A percentile compares a stretch with the other conserved stretches of the same genome.
phyloP scores from a whole-genome alignment of 345 rosid species.

The Gossypium longicalyx region DNA sequence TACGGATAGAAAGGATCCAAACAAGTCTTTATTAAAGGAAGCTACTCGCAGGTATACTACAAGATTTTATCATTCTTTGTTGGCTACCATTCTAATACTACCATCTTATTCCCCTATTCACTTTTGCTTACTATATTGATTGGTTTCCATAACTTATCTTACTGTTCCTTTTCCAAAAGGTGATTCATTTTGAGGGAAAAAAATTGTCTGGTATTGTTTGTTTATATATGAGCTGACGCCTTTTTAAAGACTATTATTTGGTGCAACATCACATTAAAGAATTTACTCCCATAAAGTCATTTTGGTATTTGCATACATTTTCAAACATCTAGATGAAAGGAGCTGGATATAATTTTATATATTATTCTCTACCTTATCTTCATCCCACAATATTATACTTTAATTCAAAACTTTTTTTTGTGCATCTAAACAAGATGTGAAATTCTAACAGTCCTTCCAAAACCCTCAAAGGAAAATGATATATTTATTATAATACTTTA shows the following conservation, averaged over 20 bases:
- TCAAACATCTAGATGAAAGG: not conserved
- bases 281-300: not conserved
- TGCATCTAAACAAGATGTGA: not conserved
- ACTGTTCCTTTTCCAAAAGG: too few species aligned
- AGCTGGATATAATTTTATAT: not conserved
- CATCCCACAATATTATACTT: not conserved
- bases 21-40: conserved; percentile 5
- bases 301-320: not conserved
- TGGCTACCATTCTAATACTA: not conserved
- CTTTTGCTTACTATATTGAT: not conserved
- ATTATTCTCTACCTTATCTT: not conserved
- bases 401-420: not conserved
- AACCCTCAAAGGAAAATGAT: not conserved
- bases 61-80: not conserved
- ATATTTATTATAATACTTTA: not conserved
- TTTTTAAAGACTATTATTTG: not conserved
- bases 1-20: conserved; percentile 2
- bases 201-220: not conserved
- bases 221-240: not conserved
- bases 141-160: too few species aligned
- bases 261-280: not conserved
- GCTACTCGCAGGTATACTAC: not conserved
- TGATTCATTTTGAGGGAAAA: too few species aligned
- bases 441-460: not conserved
- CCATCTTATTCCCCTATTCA: not conserved